Evolutionary conservation across 2,329 filamentous ascomycete genomes (phyloP), one percentile per base, ranked within the genome.

Genomic region (Catunica adiposa): DNA sequence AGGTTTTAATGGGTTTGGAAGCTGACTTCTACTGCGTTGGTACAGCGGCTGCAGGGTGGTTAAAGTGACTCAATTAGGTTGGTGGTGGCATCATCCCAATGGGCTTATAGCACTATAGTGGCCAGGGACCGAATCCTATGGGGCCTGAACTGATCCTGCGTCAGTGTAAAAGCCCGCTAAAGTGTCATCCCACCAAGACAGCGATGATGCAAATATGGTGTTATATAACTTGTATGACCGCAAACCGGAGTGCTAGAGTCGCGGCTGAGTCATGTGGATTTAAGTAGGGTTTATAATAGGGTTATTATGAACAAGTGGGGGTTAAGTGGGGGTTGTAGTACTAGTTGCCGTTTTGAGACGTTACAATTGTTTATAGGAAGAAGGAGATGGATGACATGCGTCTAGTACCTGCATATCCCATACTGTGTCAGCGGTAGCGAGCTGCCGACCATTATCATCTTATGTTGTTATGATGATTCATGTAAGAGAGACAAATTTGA

Each of bases 231-330:
- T 23, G 26, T 26, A 7, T 51, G 5, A 51, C 56, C 56, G 56
- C 56, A 50, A 54, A 57, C 54, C 51, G 51, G 56, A 57, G 52
- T 4, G 51, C 11, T 40, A 17, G 15, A 29, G 34, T 26, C 20
- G 38, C n/a, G 17, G 56, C 51, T 56, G 55, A 56, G 6, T 51
- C 29, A 47, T 34, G 23, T 3, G 15, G 22, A 2, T 26, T 26
- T 54, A 26, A 29, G 44, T 17, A 34, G 11, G 11, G 23, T 7
- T 8, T 7, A 11, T 2, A 2, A 22, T 55, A 42, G 44, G 54
- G 54, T 53, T 53, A 26, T 38, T 5, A 42, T 26, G 22, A 17
- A 14, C 29, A n/a, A n/a, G 47, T 25, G 8, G 31, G 50, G 38
- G 17, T 15, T 44, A 34, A n/a, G 14, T 25, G 14, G 26, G 26